phyloP scores from a whole-genome alignment of 352 stramenopile genomes.

The Globisporangium recalcitrans region DNA sequence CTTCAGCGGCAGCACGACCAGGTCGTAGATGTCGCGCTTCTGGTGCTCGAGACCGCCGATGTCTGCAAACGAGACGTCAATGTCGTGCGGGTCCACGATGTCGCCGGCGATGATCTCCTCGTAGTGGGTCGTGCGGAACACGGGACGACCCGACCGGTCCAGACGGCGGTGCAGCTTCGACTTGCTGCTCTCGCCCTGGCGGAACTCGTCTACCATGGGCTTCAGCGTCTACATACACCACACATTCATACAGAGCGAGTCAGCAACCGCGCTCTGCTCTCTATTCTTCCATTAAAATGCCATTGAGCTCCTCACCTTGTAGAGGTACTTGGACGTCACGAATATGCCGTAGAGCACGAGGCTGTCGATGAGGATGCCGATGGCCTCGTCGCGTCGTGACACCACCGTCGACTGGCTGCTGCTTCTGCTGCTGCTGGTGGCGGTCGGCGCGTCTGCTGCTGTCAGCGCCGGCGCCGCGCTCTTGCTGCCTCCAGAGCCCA shows the following conservation, averaged over 20 bases:
- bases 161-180: conserved; percentile 74
- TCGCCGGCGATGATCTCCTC: conserved; percentile 91
- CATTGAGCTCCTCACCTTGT: conserved; percentile 40
- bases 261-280: not conserved
- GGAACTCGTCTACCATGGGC: conserved; percentile 82
- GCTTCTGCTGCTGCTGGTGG: conserved; percentile 14
- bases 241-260: not conserved
- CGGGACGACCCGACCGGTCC: conserved; percentile 47
- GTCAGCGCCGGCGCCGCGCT: conserved; percentile 16
- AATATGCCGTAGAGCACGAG: conserved; percentile 83
- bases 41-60: conserved; percentile 95
- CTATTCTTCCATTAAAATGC: not conserved
- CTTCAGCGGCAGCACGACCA: conserved; percentile 92
- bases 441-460: conserved; percentile 1
- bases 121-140: conserved; percentile 83
- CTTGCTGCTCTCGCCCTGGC: conserved; percentile 48
- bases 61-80: conserved; percentile 91
- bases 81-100: conserved; percentile 91
- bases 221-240: conserved; percentile 45
- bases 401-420: conserved; percentile 27
- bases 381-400: conserved; percentile 42
- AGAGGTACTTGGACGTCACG: conserved; percentile 77
- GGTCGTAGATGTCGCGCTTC: conserved; percentile 95
- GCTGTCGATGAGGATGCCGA: conserved; percentile 71
- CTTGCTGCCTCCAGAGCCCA: conserved; percentile 64